These are phyloP conservation scores for Talaromyces sp. DNA, from an alignment of 2,329 filamentous ascomycete genomes.

Conservation along the genomic window DNA sequence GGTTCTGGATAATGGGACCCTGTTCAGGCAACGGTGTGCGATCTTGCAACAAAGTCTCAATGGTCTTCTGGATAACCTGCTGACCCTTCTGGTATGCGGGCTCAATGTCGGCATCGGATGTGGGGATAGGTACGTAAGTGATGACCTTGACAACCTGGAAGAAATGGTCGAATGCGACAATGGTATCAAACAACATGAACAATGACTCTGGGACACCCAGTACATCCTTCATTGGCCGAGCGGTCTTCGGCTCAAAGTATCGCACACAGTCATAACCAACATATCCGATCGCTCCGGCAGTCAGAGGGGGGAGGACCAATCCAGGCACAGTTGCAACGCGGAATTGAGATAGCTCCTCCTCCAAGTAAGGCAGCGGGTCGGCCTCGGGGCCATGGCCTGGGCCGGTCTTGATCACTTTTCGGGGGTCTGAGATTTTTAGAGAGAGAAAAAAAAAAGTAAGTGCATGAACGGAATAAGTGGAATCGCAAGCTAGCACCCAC, in stretches of 20 bases:
- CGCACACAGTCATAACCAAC: slow-evolving; percentile 96
- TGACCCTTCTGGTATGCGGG: slow-evolving; percentile 71
- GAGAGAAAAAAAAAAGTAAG: slow-evolving; percentile 9
- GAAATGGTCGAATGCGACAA: slow-evolving; percentile 93
- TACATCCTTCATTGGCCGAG: slow-evolving; percentile 82
- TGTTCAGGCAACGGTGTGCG: slow-evolving; percentile 79
- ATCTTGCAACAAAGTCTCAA: slow-evolving; percentile 71
- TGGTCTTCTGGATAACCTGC: slow-evolving; percentile 64
- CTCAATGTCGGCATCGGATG: slow-evolving; percentile 60
- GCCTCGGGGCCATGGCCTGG: slow-evolving; percentile 80
- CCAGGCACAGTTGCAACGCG: slow-evolving; percentile 82
- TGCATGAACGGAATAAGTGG: slow-evolving; percentile 1
- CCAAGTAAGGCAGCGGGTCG: slow-evolving; percentile 81
- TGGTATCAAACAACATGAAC: slow-evolving; percentile 96
- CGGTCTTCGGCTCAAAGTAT: slow-evolving; percentile 98
- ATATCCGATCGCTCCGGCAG: slow-evolving; percentile 92
- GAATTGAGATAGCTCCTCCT: slow-evolving; percentile 76
- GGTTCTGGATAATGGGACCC: slow-evolving; percentile 68
- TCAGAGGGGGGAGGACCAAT: slow-evolving; percentile 79
- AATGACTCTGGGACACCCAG: slow-evolving; percentile 88
- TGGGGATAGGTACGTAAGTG: slow-evolving; percentile 78
- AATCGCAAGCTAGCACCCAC: slow-evolving; percentile 39
- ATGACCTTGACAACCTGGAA: slow-evolving; percentile 91
- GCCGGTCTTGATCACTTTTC: slow-evolving; percentile 83
- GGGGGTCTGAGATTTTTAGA: slow-evolving; percentile 56